Conservation (phyloP, 2,329 filamentous ascomycete species). For the Fusarium anguioides region DNA sequence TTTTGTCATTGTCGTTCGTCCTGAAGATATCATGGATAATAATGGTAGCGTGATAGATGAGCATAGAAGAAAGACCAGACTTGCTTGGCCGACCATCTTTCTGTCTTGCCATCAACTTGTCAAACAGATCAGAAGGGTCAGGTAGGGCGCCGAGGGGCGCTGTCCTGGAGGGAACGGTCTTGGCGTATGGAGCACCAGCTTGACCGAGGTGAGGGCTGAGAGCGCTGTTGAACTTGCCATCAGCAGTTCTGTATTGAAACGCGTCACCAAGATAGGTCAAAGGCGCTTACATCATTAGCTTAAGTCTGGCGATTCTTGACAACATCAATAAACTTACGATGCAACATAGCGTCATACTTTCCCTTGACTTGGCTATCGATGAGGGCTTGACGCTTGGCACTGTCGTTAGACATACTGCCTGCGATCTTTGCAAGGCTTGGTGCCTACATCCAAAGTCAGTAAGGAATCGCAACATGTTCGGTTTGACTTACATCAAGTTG, state of each 20-base stretch:
- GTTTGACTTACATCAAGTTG: neutral
- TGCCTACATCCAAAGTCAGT: neutral
- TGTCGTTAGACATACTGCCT: conserved; percentile 12
- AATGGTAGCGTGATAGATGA: conserved; percentile 62
- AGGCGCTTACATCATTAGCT: neutral
- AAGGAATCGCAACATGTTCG: rapidly evolving
- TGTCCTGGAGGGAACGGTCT: conserved; percentile 44
- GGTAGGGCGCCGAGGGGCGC: conserved; percentile 43
- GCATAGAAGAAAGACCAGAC: conserved; percentile 57
- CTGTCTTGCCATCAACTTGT: conserved; percentile 46
- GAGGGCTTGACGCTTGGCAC: neutral
- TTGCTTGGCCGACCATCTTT: conserved; percentile 47
- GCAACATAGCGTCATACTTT: conserved; percentile 40
- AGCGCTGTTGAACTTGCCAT: conserved; percentile 48
- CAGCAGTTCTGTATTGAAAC: conserved; percentile 42
- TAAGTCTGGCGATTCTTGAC: neutral
- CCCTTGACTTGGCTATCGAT: conserved; percentile 30
- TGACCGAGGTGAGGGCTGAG: conserved; percentile 45
- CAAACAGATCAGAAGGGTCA: conserved; percentile 48
- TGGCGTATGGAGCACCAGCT: conserved; percentile 47
- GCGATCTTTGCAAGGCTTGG: neutral
- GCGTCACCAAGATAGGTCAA: conserved; percentile 42
- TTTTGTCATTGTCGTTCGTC: conserved; percentile 47
- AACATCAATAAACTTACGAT: conserved; percentile 9
- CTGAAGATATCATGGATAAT: conserved; percentile 64